Percentiles rank a stretch among this genome's conserved stretches.
phyloP scores from a whole-genome alignment of 1,284 basidiomycete species.

The Cryptococcus amylolentus region DNA sequence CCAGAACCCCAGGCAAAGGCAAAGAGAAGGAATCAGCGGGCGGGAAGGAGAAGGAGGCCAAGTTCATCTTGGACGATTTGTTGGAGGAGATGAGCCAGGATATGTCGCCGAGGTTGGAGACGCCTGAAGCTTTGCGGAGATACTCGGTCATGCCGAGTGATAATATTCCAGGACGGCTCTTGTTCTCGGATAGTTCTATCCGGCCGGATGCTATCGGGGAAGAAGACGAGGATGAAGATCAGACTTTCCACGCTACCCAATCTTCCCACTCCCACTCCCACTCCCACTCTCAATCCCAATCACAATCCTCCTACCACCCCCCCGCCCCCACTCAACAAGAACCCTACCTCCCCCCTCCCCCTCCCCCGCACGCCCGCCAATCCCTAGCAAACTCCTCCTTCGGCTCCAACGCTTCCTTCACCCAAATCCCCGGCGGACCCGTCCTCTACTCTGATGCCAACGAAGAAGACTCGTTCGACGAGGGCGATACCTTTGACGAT shows the following conservation, averaged over 20 bases:
- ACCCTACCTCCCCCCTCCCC: background rate
- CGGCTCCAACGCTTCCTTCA: background rate
- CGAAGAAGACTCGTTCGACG: background rate
- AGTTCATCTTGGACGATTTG: constrained; percentile 42
- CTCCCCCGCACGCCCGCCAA: background rate
- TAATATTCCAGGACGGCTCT: constrained; percentile 6
- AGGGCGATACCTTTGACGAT: constrained; percentile 3
- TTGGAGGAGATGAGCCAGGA: constrained; percentile 39
- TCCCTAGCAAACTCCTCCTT: background rate
- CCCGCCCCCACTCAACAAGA: constrained; percentile 1
- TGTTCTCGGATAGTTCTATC: background rate
- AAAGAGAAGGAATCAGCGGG: constrained; percentile 1
- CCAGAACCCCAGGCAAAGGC: constrained; percentile 40
- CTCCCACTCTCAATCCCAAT: background rate
- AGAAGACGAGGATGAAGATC: constrained; percentile 6
- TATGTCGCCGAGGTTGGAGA: constrained; percentile 30
- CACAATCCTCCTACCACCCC: constrained; percentile 1
- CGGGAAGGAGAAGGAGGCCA: constrained; percentile 60
- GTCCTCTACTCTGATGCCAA: background rate
- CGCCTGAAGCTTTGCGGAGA: constrained; percentile 32
- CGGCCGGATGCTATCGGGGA: background rate
- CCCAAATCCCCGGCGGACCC: background rate
- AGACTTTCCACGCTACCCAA: constrained; percentile 6
- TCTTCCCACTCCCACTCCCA: background rate
- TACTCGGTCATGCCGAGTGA: constrained; percentile 38